Evolutionary conservation across 768 basidiomycete species (phyloP), one percentile per base, ranked within the genome.

Genomic region (Lactifluus piperatus): DNA sequence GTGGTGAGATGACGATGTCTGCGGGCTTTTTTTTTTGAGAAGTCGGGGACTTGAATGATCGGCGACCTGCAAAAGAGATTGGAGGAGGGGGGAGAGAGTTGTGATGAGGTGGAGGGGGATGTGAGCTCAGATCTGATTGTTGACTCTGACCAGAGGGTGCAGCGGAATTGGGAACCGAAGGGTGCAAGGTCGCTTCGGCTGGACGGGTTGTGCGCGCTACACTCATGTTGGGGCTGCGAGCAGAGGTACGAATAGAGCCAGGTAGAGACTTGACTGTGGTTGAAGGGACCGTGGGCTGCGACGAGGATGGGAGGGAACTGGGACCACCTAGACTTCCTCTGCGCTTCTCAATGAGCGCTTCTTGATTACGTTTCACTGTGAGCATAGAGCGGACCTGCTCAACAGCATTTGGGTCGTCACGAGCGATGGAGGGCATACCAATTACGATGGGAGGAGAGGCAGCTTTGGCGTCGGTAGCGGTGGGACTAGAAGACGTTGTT

Each of bases 1-100:
- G 76, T 10, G 87, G 86, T 63, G 81, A 85, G 75, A 91, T 88
- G 61, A 88, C 66, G 61, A 89, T 86, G 66, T 90, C 88, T 2
- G 88, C 86, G 0, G 88, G 88, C 70, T 88, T 90, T 71, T 77
- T 68, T 69, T 79, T 82, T 47, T 75, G 77, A 0, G 58, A 60
- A 4, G 68, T 72, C n/a, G 83, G 82, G 13, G 83, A 63, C 57
- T 82, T 82, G 27, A 79, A 81, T 10, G 86, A 84, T 47, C 87
- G 81, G 54, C 88, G 86, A 37, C 81, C 79, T 14, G 86, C 84
- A 70, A 90, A 89, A 70, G 85, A 87, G 68, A 86, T 88, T 29
- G 88, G 82, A 13, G 84, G 85, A 2, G 86, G 80, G 0, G 85
- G 81, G 7, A 86, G 72, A 0, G 84, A 78, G 66, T 81, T 66